These are phyloP conservation scores for Yarrowia sp. DNA, from an alignment of 805 yeast genomes.

Conservation along the genomic window DNA sequence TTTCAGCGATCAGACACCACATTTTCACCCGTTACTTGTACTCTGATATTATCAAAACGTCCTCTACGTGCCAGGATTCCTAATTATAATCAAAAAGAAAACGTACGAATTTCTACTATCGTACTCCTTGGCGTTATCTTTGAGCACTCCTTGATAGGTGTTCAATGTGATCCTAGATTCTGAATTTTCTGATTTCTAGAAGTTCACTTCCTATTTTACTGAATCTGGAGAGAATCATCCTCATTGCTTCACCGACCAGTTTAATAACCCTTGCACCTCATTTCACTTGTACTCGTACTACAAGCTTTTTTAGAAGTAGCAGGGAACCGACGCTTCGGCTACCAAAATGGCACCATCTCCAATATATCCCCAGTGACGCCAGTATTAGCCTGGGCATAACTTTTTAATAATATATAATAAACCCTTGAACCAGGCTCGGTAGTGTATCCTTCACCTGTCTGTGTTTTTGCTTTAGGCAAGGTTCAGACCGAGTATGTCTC, in stretches of 20 bases:
- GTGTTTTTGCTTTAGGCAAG: not conserved
- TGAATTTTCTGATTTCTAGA: conserved; percentile 69
- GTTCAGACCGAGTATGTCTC: conserved; percentile 30
- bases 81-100: conserved; percentile 17
- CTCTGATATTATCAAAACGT: not conserved
- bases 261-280: no score
- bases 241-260: not conserved
- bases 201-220: conserved; percentile 34
- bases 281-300: no score
- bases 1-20: not conserved
- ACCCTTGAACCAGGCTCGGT: not conserved
- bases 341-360: no score
- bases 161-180: conserved; percentile 59
- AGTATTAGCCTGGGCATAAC: conserved; percentile 28
- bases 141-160: conserved; percentile 59
- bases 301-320: no score
- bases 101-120: no score
- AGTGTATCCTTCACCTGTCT: not conserved
- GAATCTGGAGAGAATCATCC: not conserved
- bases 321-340: no score
- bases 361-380: conserved; percentile 18
- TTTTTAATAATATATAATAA: not conserved
- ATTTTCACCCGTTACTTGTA: not conserved
- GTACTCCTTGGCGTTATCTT: conserved; percentile 30
- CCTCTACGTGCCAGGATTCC: not conserved